Conservation (phyloP, 2,329 filamentous ascomycete species). For the Helotiales sp. region DNA sequence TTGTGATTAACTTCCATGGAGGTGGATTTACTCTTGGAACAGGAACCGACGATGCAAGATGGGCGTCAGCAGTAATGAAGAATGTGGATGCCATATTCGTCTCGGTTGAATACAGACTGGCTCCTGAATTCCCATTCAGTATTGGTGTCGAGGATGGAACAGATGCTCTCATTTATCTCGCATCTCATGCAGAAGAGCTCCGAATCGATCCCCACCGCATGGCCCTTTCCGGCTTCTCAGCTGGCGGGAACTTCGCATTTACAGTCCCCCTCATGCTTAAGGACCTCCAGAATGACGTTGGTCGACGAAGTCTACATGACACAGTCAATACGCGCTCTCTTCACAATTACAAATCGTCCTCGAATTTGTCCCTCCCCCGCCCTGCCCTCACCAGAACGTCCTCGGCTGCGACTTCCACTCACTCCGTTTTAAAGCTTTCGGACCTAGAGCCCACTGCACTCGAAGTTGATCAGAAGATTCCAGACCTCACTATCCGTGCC, state of each 20-base stretch:
- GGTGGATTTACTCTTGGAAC: slow-evolving; percentile 69
- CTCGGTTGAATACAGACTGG: slow-evolving; percentile 70
- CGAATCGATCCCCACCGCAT: slow-evolving; percentile 61
- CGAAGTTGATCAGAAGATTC: slow-evolving; percentile 42
- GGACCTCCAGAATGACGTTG: slow-evolving; percentile 47
- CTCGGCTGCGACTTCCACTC: slow-evolving; percentile 18
- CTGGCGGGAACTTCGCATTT: slow-evolving; percentile 50
- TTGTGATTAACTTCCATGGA: slow-evolving; percentile 70
- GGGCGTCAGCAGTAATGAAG: slow-evolving; percentile 58
- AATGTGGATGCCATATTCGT: slow-evolving; percentile 62
- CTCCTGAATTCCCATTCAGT: slow-evolving; percentile 68
- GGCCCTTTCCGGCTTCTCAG: slow-evolving; percentile 66
- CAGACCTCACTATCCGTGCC: slow-evolving; percentile 55
- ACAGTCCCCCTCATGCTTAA: slow-evolving; percentile 49
- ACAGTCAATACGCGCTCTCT: not conserved
- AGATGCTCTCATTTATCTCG: slow-evolving; percentile 66
- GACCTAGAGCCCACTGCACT: slow-evolving; percentile 41
- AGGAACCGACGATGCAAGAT: slow-evolving; percentile 67
- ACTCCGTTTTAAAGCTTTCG: slow-evolving; percentile 38
- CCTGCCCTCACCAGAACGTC: not conserved
- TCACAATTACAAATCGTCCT: slow-evolving; percentile 1
- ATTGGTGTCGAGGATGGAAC: slow-evolving; percentile 68
- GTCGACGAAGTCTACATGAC: slow-evolving; percentile 44
- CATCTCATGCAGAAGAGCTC: slow-evolving; percentile 59
- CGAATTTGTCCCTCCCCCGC: slow-evolving; percentile 25